These are phyloP conservation scores for Metschnikowia colocasiae DNA, from an alignment of 805 yeast genomes.

Conservation along the genomic window DNA sequence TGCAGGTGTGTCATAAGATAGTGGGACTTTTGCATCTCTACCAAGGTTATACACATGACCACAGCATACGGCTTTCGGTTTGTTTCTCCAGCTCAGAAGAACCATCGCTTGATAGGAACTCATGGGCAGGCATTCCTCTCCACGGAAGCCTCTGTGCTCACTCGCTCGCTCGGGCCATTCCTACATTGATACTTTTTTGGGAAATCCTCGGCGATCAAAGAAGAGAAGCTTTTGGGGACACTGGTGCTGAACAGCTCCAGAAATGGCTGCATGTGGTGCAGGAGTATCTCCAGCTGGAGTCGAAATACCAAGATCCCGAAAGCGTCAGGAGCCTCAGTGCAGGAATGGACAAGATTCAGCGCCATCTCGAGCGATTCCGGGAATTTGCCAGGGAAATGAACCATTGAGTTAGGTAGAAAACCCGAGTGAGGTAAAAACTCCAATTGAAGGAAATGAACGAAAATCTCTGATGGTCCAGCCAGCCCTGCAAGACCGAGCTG, in stretches of 20 bases:
- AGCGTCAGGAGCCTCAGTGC: not conserved
- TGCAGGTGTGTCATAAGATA: not conserved
- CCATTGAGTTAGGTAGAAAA: too few relatives aligned
- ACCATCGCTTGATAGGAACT: not conserved
- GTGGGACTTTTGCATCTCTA: not conserved
- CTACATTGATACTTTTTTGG: not conserved
- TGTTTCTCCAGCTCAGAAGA: not conserved
- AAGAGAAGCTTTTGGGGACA: not conserved
- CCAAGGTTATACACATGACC: conserved; percentile 1
- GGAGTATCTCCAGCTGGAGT: not conserved
- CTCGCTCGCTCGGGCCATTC: conserved; percentile 4
- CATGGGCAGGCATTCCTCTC: not conserved
- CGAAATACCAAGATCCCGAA: not conserved
- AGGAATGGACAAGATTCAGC: not conserved
- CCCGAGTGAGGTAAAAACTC: too few relatives aligned
- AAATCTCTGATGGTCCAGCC: too few relatives aligned
- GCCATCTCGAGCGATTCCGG: not conserved
- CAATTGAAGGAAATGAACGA: too few relatives aligned
- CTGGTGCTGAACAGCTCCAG: not conserved
- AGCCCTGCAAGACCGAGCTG: too few relatives aligned
- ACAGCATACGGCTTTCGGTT: not conserved
- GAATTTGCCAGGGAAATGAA: not conserved
- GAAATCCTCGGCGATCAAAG: not conserved
- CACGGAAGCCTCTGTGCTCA: not conserved
- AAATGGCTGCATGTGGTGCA: not conserved